phyloP scores from a whole-genome alignment of 345 rosid genomes.

The Ceriops zippeliana region DNA sequence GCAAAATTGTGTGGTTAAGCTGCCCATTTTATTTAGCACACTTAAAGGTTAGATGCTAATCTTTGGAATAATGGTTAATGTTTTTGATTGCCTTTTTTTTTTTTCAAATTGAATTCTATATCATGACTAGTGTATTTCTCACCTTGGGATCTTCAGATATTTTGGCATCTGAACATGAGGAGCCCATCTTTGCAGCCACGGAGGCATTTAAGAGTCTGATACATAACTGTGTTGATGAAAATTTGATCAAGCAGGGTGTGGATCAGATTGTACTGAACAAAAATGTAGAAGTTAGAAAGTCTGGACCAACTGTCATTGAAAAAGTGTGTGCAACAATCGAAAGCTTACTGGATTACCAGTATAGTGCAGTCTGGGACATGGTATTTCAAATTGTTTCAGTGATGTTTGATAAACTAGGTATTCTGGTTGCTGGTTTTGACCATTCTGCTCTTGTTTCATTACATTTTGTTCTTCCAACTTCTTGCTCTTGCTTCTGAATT shows the following conservation, averaged over 20 bases:
- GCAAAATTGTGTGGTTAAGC: constrained; percentile 62
- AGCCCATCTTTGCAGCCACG: constrained; percentile 75
- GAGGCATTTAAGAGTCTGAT: constrained; percentile 74
- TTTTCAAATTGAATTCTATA: not conserved
- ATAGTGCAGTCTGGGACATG: constrained; percentile 75
- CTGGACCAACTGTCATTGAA: constrained; percentile 75
- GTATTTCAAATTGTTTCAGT: constrained; percentile 73
- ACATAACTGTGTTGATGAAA: constrained; percentile 64
- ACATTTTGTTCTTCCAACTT: not conserved
- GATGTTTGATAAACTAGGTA: constrained; percentile 84
- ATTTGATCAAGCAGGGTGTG: constrained; percentile 69
- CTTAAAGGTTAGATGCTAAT: constrained; percentile 59
- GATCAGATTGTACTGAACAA: constrained; percentile 42
- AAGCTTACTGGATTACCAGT: constrained; percentile 80
- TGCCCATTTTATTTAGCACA: constrained; percentile 64
- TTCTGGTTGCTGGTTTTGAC: constrained; percentile 4
- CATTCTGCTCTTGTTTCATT: constrained; percentile 2
- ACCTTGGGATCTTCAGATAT: constrained; percentile 53
- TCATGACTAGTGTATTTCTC: not conserved
- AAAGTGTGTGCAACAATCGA: constrained; percentile 73
- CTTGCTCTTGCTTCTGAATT: not conserved
- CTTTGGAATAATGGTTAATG: no score
- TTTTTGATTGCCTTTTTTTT: constrained; percentile 2
- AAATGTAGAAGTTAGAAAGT: constrained; percentile 36
- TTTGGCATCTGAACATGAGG: constrained; percentile 89